phyloP scores from a whole-genome alignment of 371 early-diverging fungal genomes.

The Mortierella sp. region DNA sequence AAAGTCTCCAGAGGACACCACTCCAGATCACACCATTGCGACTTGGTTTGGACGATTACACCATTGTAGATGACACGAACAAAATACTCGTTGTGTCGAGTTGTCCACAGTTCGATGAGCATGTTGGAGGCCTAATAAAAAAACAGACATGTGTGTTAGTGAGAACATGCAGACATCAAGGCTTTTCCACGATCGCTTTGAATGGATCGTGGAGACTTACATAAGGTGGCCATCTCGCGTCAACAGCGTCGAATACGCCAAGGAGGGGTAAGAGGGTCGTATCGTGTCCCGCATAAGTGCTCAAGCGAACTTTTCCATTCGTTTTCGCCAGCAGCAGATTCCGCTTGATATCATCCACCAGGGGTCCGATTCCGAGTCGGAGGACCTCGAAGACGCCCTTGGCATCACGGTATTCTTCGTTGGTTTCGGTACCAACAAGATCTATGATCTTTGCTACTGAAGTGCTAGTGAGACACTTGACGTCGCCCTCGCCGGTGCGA shows the following conservation, averaged over 20 bases:
- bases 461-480: conserved; percentile 53
- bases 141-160: not conserved
- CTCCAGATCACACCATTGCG: conserved; percentile 63
- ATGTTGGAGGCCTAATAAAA: conserved; percentile 58
- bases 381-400: conserved; percentile 49
- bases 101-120: conserved; percentile 67
- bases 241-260: conserved; percentile 54
- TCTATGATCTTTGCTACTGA: conserved; percentile 43
- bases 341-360: conserved; percentile 60
- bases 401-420: conserved; percentile 56
- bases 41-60: conserved; percentile 40
- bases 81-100: conserved; percentile 38
- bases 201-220: conserved; percentile 19
- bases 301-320: conserved; percentile 47
- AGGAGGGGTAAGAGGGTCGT: conserved; percentile 60
- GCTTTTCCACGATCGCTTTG: not conserved
- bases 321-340: conserved; percentile 53
- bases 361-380: conserved; percentile 58
- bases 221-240: conserved; percentile 71
- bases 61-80: conserved; percentile 69
- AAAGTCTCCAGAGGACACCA: conserved; percentile 60
- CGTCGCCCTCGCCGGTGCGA: not conserved
- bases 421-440: conserved; percentile 54
- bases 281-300: conserved; percentile 67
- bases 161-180: not conserved